Evolutionary conservation across 768 basidiomycete species (phyloP).

Genomic region (Omphalotus guepiniiformis): DNA sequence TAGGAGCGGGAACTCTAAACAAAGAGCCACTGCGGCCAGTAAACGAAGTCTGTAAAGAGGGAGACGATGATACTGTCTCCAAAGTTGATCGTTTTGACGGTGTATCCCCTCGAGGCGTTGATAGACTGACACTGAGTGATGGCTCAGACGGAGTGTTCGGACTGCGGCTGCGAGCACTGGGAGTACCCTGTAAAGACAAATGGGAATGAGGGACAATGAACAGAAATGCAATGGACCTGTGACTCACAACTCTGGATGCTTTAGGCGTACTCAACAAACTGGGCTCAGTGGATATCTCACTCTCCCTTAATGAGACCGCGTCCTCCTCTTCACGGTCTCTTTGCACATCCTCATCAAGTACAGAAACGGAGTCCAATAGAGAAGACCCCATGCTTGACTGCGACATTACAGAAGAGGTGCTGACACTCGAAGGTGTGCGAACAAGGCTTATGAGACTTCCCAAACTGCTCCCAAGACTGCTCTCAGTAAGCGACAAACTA

Average conservation of each 20-base stretch:
- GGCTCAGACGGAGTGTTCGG: constrained; percentile 20
- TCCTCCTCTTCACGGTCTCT: constrained; percentile 9
- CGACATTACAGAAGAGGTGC: constrained; percentile 35
- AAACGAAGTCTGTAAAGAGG: no score
- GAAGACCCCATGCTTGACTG: constrained; percentile 41
- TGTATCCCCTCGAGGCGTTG: constrained; percentile 40
- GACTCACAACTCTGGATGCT: constrained; percentile 22
- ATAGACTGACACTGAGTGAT: constrained; percentile 44
- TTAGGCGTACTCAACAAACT: constrained; percentile 16
- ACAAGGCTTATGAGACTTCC: constrained; percentile 30
- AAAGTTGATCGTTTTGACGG: constrained; percentile 47
- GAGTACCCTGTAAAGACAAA: constrained; percentile 15
- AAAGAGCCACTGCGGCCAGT: no score
- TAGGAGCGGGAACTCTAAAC: constrained; percentile 27
- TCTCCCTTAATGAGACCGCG: constrained; percentile 9
- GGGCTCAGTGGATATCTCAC: constrained; percentile 10
- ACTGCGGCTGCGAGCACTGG: not conserved
- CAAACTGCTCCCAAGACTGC: constrained; percentile 12
- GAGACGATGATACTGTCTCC: constrained; percentile 43
- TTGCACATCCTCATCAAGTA: constrained; percentile 25
- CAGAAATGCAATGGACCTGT: not conserved
- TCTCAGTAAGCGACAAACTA: constrained; percentile 1
- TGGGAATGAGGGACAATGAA: not conserved
- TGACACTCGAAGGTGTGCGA: constrained; percentile 34
- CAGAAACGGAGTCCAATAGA: constrained; percentile 29